Evolutionary conservation across 176 grass and related monocot genomes (phyloP).

Genomic region (Zoysia pacifica): DNA sequence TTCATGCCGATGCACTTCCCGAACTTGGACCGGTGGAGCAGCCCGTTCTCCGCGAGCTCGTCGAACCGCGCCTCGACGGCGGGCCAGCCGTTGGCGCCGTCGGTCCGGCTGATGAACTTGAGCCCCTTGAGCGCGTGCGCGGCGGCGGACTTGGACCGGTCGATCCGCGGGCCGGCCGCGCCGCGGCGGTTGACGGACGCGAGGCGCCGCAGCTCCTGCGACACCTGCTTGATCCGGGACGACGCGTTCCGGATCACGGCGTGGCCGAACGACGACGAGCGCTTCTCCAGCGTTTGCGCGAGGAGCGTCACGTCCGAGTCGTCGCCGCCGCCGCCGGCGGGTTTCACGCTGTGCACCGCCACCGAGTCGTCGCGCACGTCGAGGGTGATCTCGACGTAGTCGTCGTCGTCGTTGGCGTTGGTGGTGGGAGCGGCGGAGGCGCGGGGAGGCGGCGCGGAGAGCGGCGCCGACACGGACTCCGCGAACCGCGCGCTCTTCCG

Average conservation of each 20-base stretch:
- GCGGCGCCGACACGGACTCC: slow-evolving; percentile 46
- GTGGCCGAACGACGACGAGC: slow-evolving; percentile 51
- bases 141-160: slow-evolving; percentile 66
- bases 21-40: slow-evolving; percentile 73
- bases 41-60: slow-evolving; percentile 58
- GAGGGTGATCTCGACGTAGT: too few species aligned
- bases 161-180: slow-evolving; percentile 39
- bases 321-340: slow-evolving; percentile 23
- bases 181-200: slow-evolving; percentile 53
- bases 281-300: slow-evolving; percentile 66
- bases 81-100: slow-evolving; percentile 51
- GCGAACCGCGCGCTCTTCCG: slow-evolving; percentile 80
- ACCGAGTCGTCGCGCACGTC: too few species aligned
- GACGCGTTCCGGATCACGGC: slow-evolving; percentile 68
- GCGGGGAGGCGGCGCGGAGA: slow-evolving; percentile 20
- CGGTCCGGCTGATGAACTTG: slow-evolving; percentile 76
- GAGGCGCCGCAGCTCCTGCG: slow-evolving; percentile 78
- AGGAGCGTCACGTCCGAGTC: slow-evolving; percentile 69
- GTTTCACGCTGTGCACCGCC: too few species aligned
- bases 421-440: not conserved
- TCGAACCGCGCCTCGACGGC: slow-evolving; percentile 76
- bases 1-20: slow-evolving; percentile 94
- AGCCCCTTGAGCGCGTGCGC: slow-evolving; percentile 89
- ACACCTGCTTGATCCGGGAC: slow-evolving; percentile 83
- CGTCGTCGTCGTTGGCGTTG: not conserved